Percentiles rank a stretch among this genome's conserved stretches.
Conservation (phyloP, 495 filamentous ascomycete genomes). For the Neurospora sp. region DNA sequence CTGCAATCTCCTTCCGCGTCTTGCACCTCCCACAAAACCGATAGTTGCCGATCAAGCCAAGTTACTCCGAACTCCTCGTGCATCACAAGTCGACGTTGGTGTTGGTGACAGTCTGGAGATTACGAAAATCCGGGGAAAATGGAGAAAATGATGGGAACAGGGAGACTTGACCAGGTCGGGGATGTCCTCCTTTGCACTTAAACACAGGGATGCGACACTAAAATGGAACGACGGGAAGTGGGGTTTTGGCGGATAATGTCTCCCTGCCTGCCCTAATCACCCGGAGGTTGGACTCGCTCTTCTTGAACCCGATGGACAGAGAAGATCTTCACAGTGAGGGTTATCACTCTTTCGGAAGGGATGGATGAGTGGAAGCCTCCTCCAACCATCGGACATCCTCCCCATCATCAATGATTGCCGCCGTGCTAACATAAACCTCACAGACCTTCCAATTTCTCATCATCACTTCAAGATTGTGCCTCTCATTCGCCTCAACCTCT, state of each 20-base stretch:
- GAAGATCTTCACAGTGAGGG: not conserved
- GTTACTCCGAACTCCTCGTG: not conserved
- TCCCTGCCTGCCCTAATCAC: not conserved
- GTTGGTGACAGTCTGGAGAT: not conserved
- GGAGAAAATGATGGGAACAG: not conserved
- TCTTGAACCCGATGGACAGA: not conserved
- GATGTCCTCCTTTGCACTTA: not conserved
- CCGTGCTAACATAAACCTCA: not conserved
- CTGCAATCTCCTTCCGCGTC: not conserved
- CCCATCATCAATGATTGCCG: not conserved
- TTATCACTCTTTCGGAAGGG: not conserved
- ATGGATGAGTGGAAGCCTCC: not conserved
- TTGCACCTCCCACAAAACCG: not conserved
- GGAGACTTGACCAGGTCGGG: not conserved
- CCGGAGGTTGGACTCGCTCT: not conserved
- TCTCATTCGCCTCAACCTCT: not conserved
- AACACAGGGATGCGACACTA: not conserved
- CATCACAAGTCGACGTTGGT: not conserved
- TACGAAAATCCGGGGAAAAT: not conserved
- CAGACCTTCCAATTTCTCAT: not conserved
- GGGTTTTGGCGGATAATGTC: not conserved
- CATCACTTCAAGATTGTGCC: not conserved
- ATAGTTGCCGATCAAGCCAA: not conserved
- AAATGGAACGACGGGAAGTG: not conserved
- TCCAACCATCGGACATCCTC: not conserved